A percentile compares a stretch with the other conserved stretches of the same genome.
Conservation (phyloP, 2,329 filamentous ascomycete genomes). For the Colletotrichum falcatum region DNA sequence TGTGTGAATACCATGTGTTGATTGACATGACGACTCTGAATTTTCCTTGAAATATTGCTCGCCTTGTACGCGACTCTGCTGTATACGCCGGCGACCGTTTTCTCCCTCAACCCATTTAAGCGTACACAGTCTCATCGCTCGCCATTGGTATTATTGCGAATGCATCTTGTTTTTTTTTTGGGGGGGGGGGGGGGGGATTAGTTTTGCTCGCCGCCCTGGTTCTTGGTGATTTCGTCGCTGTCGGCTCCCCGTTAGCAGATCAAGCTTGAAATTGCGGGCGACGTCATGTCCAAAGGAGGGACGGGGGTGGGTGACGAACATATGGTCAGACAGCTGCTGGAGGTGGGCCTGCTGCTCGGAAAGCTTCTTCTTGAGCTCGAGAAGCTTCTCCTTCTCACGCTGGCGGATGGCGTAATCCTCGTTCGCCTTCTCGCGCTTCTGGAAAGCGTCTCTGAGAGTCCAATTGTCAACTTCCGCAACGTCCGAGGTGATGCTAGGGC, state of each 20-base stretch:
- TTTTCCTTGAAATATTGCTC: slow-evolving; percentile 10
- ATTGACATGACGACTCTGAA: slow-evolving; percentile 39
- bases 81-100: slow-evolving; percentile 17
- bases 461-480: slow-evolving; percentile 27
- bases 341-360: slow-evolving; percentile 84
- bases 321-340: slow-evolving; percentile 85
- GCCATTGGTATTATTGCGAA: slow-evolving; percentile 11
- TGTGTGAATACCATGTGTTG: slow-evolving; percentile 19
- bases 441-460: slow-evolving; percentile 83
- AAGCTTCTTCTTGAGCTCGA: slow-evolving; percentile 79
- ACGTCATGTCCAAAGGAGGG: slow-evolving; percentile 10
- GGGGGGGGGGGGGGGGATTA: too few relatives aligned
- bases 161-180: slow-evolving; percentile 5
- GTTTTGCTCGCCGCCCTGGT: slow-evolving; percentile 76
- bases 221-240: slow-evolving; percentile 82
- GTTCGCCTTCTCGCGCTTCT: slow-evolving; percentile 86
- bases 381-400: slow-evolving; percentile 92
- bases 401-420: slow-evolving; percentile 88
- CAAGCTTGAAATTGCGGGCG: background rate
- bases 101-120: slow-evolving; percentile 3
- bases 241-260: slow-evolving; percentile 31
- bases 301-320: slow-evolving; percentile 68
- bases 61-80: background rate
- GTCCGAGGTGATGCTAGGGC: background rate
- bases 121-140: background rate